These are phyloP conservation scores for Phyllosticta ampelicida DNA, from an alignment of 2,329 filamentous ascomycete species.

Conservation along the genomic window DNA sequence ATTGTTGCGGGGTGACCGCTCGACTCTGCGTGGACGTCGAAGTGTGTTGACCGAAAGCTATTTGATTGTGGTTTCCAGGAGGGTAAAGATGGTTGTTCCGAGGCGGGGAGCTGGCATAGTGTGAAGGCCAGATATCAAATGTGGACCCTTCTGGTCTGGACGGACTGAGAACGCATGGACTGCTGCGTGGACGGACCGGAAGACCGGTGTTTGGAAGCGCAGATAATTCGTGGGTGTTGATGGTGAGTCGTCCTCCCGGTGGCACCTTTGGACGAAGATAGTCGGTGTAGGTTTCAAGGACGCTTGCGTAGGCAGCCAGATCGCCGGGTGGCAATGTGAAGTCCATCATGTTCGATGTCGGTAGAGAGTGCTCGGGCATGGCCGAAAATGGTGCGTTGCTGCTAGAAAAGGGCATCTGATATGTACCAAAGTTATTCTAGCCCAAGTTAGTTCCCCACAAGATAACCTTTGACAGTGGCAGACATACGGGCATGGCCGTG, in stretches of 20 bases:
- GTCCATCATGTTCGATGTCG: neutral
- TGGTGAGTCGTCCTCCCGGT: neutral
- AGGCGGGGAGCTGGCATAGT: too few species aligned
- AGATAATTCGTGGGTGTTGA: neutral
- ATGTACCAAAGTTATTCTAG: neutral
- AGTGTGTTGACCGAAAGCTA: constrained; percentile 12
- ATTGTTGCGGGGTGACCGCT: constrained; percentile 21
- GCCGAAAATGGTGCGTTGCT: neutral
- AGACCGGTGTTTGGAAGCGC: constrained; percentile 10
- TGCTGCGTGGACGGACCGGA: constrained; percentile 30
- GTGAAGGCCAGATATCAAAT: constrained; percentile 17
- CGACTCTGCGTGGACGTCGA: constrained; percentile 13
- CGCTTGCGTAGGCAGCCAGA: neutral
- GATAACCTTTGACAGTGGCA: too few species aligned
- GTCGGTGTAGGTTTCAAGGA: neutral
- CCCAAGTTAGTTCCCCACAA: too few species aligned
- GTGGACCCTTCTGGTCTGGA: constrained; percentile 16
- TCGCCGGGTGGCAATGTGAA: neutral
- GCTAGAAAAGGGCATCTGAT: neutral
- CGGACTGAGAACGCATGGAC: constrained; percentile 33
- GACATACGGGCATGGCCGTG: neutral
- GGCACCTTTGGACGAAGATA: neutral
- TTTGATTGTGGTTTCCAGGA: constrained; percentile 9
- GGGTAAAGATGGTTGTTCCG: constrained; percentile 22
- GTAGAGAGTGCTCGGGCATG: neutral